Evolutionary conservation across 345 rosid species (phyloP), one percentile per base, ranked within the genome.

Genomic region (Luvunga scandens): DNA sequence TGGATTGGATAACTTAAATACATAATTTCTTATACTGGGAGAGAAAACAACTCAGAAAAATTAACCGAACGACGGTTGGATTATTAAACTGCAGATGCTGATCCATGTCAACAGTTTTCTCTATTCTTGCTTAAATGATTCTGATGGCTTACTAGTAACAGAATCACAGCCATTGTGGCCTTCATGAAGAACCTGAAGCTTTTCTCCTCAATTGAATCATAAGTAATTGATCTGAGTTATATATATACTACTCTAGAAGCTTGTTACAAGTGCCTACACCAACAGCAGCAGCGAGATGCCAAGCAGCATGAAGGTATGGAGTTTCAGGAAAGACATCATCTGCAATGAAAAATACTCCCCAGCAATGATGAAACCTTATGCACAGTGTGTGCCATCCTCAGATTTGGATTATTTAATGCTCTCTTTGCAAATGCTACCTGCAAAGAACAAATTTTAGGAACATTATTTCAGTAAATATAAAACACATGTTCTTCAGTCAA

Each of bases 261-360:
- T 91, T 92, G 84, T 96, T 89, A 72, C 99, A 96, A 16, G 97
- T 94, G 68, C 98, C 87, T 4, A 92, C 92, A 0, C 98, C 97
- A 75, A 96, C 84, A 72, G 99, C 99, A 27, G 99, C 99, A 6
- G 99, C 97, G 0, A 96, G 97, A 83, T 96, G 98, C 97, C 99
- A 96, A 38, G 91, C 99, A 25, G 99, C 98, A 62, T 96, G 98
- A 75, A 95, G 85, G 85, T 82, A 95, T 59, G 98, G 97, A 19
- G 94, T 91, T 22, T 28, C 33, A 0, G 98, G 92, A 75, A 91
- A 94, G 31, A 91, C 66, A 70, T 96, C 99, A 64, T 96, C 99
- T 8, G 99, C 99, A 50, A 94, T 81, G 89, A 96, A 96, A 66
- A 94, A 77, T 30, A 81, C 95, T 53, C 97, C 97, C 59, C 98